A percentile compares a stretch with the other conserved stretches of the same genome.
Conservation (phyloP, 192 early-diverging fungal genomes). For the Coemansia sp. region DNA sequence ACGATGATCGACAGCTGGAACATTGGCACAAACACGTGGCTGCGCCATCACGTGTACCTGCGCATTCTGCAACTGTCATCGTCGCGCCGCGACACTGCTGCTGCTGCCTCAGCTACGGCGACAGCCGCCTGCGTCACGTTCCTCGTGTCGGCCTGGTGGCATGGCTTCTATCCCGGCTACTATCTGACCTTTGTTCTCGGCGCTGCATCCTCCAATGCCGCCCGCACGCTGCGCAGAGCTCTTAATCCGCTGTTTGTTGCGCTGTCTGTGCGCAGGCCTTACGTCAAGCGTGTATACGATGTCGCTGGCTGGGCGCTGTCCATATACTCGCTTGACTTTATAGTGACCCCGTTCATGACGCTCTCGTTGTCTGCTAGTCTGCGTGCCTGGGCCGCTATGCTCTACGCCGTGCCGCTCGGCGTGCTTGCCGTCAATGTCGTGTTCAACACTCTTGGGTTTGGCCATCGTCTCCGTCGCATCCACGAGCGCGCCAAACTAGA, state of each 20-base stretch:
- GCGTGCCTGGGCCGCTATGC: conserved; percentile 62
- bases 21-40: conserved; percentile 84
- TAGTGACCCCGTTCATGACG: conserved; percentile 70
- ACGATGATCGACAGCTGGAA: conserved; percentile 85
- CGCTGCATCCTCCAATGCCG: conserved; percentile 60
- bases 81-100: conserved; percentile 37
- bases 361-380: conserved; percentile 60
- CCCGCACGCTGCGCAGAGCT: conserved; percentile 61
- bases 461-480: conserved; percentile 16
- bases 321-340: conserved; percentile 67
- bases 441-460: conserved; percentile 27
- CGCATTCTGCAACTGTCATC: conserved; percentile 52
- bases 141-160: conserved; percentile 88
- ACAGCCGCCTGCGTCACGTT: conserved; percentile 80
- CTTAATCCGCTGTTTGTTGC: conserved; percentile 33
- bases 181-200: conserved; percentile 71
- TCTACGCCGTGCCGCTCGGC: conserved; percentile 63
- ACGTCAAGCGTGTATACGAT: conserved; percentile 65
- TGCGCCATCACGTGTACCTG: conserved; percentile 82
- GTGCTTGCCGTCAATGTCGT: conserved; percentile 46
- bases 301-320: conserved; percentile 67
- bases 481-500: neutral
- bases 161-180: conserved; percentile 90
- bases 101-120: conserved; percentile 29
- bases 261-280: neutral